phyloP scores from a whole-genome alignment of 495 filamentous ascomycete species.

The Massariosphaeria phaeospora region DNA sequence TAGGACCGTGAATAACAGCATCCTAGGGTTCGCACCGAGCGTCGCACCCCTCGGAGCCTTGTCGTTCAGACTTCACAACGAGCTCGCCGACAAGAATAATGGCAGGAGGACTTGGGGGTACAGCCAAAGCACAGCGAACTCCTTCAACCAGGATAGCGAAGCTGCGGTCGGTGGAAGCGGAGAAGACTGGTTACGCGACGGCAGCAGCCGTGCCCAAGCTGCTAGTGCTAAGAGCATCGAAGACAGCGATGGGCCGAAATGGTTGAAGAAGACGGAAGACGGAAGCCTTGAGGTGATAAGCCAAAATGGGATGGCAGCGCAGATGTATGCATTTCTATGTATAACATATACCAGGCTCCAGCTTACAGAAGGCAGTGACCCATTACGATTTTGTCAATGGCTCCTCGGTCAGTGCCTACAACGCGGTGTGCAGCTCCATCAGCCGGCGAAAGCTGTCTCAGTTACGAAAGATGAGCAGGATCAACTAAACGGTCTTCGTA shows the following conservation, averaged over 20 bases:
- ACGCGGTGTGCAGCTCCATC: slow-evolving; percentile 61
- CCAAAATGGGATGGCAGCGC: slow-evolving; percentile 57
- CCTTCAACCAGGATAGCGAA: slow-evolving; percentile 48
- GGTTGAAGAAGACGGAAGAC: slow-evolving; percentile 54
- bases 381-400: slow-evolving; percentile 57
- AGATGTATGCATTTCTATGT: slow-evolving; percentile 63
- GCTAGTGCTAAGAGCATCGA: slow-evolving; percentile 39
- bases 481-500: slow-evolving; percentile 46
- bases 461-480: slow-evolving; percentile 47
- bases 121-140: slow-evolving; percentile 52
- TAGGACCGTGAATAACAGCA: background rate
- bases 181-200: slow-evolving; percentile 57
- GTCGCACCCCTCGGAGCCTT: slow-evolving; percentile 56
- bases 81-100: slow-evolving; percentile 52
- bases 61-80: slow-evolving; percentile 63
- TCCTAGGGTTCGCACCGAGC: slow-evolving; percentile 42
- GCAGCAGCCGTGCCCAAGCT: slow-evolving; percentile 58
- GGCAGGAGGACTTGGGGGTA: slow-evolving; percentile 67
- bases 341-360: too few relatives aligned
- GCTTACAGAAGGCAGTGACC: slow-evolving; percentile 56
- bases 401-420: slow-evolving; percentile 53
- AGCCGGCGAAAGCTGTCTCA: slow-evolving; percentile 54
- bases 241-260: slow-evolving; percentile 46
- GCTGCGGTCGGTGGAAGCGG: slow-evolving; percentile 35
- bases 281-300: slow-evolving; percentile 59